A percentile compares a stretch with the other conserved stretches of the same genome.
Evolutionary conservation across 306 rosid species (phyloP).

Genomic region (Arachis stenosperma): DNA sequence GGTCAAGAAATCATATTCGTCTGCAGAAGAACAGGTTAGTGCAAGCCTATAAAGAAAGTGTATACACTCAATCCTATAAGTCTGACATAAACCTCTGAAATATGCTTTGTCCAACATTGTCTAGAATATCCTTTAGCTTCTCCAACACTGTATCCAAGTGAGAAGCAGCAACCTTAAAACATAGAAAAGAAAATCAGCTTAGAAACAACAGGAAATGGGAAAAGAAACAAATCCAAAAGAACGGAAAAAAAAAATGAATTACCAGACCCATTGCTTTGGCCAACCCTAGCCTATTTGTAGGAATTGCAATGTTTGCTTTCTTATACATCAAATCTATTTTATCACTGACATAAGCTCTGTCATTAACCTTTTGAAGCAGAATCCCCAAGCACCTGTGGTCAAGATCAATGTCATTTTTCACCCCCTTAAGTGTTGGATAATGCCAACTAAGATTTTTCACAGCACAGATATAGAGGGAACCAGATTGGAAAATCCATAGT

Average conservation of each 20-base stretch:
- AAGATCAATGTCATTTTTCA: constrained; percentile 34
- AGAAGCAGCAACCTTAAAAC: constrained; percentile 88
- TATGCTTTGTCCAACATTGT: constrained; percentile 83
- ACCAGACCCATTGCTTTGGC: constrained; percentile 99
- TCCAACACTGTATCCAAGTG: constrained; percentile 97
- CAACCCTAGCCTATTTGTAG: constrained; percentile 89
- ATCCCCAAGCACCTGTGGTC: constrained; percentile 83
- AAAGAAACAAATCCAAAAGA: constrained; percentile 34
- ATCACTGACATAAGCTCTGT: constrained; percentile 78
- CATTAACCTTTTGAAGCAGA: constrained; percentile 89
- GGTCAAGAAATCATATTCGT: constrained; percentile 21
- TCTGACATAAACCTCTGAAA: constrained; percentile 72
- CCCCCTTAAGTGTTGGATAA: constrained; percentile 21
- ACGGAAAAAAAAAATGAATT: constrained; percentile 19
- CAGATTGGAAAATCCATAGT: constrained; percentile 19
- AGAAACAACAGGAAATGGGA: constrained; percentile 39
- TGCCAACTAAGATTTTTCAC: constrained; percentile 26
- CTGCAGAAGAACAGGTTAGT: constrained; percentile 8
- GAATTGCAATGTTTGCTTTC: constrained; percentile 76
- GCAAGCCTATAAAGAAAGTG: constrained; percentile 25
- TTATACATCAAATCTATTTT: constrained; percentile 90
- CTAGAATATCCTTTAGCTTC: constrained; percentile 89
- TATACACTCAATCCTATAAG: constrained; percentile 40
- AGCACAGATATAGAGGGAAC: constrained; percentile 17
- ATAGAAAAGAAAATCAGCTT: constrained; percentile 36